phyloP scores from a whole-genome alignment of 1,139 yeast species.

The Geotrichum europaeum region DNA sequence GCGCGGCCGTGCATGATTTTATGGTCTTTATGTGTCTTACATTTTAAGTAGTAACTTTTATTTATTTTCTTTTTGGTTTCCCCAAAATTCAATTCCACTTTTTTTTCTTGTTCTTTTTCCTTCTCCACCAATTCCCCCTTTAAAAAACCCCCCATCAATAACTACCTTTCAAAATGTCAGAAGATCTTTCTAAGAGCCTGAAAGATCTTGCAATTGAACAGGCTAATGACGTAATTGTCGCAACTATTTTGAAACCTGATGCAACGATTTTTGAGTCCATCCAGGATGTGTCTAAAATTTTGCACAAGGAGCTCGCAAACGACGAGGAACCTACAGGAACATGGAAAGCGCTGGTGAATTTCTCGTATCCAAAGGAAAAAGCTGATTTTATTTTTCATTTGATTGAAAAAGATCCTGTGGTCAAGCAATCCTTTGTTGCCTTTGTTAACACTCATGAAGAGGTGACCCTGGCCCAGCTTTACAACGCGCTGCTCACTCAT shows the following conservation, averaged over 20 bases:
- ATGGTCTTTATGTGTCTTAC: not conserved
- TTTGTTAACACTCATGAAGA: constrained; percentile 4
- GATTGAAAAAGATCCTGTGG: constrained; percentile 1
- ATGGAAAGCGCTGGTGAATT: constrained; percentile 3
- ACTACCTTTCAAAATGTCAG: not conserved
- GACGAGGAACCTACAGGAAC: not conserved
- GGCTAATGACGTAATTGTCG: not conserved
- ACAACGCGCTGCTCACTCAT: not conserved
- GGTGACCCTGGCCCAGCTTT: not conserved
- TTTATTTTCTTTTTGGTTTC: not conserved
- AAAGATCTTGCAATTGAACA: not conserved
- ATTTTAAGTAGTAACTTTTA: not conserved
- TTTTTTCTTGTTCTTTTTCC: not conserved
- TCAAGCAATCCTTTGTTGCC: not conserved
- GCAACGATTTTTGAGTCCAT: not conserved
- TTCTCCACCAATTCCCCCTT: not conserved
- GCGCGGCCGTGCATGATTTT: constrained; percentile 8
- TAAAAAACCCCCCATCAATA: not conserved
- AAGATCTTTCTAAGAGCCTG: not conserved
- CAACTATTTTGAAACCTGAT: not conserved
- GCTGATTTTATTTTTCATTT: constrained; percentile 1
- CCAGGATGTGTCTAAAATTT: not conserved
- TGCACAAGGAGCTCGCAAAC: not conserved
- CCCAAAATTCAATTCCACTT: not conserved
- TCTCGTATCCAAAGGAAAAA: not conserved